These are phyloP conservation scores for Calonectria montana DNA, from an alignment of 2,329 filamentous ascomycete species.

Conservation along the genomic window DNA sequence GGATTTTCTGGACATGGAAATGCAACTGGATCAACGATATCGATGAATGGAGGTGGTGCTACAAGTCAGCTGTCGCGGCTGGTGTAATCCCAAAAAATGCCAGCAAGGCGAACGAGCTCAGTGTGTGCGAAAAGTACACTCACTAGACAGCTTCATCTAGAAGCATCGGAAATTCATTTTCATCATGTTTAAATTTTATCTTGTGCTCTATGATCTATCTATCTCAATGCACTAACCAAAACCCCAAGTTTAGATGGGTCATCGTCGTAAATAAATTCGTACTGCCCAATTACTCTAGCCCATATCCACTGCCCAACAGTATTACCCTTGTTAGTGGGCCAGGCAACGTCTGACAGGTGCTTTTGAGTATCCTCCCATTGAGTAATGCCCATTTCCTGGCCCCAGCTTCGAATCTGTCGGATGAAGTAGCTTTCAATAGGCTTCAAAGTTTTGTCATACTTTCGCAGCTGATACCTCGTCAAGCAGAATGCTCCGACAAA, in stretches of 20 bases:
- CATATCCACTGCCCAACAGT: background rate
- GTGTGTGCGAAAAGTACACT: conserved; percentile 5
- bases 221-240: background rate
- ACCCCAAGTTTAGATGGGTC: background rate
- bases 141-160: background rate
- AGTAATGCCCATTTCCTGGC: background rate
- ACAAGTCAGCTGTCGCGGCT: conserved; percentile 45
- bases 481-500: background rate
- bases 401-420: background rate
- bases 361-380: background rate
- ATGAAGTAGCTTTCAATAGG: background rate
- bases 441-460: background rate
- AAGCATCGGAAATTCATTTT: background rate
- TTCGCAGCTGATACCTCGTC: background rate
- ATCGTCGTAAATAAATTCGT: background rate
- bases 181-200: background rate
- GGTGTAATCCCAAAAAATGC: conserved; percentile 44
- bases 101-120: conserved; percentile 19
- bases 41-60: conserved; percentile 62
- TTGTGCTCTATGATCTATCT: background rate
- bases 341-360: background rate
- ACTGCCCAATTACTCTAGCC: background rate
- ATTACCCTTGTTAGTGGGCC: background rate
- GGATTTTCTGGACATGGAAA: conserved; percentile 74
- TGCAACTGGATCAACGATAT: conserved; percentile 47